Conservation (phyloP, 305 asterid species). For the Solanum hybrid region DNA sequence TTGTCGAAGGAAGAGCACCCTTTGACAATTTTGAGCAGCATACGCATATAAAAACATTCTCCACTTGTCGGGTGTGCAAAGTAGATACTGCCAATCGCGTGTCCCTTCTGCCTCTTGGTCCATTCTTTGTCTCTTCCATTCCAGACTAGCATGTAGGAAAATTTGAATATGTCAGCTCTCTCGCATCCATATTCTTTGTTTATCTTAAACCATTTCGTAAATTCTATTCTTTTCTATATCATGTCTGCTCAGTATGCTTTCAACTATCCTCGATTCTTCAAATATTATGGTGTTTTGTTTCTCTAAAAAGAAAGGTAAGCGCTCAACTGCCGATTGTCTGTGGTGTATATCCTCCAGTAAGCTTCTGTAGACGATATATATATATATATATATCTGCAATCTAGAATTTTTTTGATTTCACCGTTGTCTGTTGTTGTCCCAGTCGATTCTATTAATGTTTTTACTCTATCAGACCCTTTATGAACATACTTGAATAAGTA, state of each 20-base stretch:
- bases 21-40: constrained; percentile 5
- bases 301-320: neutral
- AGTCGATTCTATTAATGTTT: too few species aligned
- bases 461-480: neutral
- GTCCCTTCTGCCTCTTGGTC: neutral
- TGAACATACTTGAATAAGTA: neutral
- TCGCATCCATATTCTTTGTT: neutral
- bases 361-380: neutral
- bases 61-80: neutral
- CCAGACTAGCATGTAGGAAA: neutral
- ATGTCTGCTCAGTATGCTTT: neutral
- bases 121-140: neutral
- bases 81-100: neutral
- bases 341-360: neutral
- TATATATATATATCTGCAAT: too few species aligned
- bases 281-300: neutral
- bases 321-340: neutral
- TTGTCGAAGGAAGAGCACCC: neutral
- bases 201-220: constrained; percentile 3
- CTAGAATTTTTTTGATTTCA: neutral
- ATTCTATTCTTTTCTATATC: neutral
- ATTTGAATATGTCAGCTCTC: neutral
- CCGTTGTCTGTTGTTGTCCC: neutral
- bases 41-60: neutral
- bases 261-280: neutral